phyloP scores from a whole-genome alignment of 1,284 basidiomycete species.

The Ustanciosporium gigantosporum region DNA sequence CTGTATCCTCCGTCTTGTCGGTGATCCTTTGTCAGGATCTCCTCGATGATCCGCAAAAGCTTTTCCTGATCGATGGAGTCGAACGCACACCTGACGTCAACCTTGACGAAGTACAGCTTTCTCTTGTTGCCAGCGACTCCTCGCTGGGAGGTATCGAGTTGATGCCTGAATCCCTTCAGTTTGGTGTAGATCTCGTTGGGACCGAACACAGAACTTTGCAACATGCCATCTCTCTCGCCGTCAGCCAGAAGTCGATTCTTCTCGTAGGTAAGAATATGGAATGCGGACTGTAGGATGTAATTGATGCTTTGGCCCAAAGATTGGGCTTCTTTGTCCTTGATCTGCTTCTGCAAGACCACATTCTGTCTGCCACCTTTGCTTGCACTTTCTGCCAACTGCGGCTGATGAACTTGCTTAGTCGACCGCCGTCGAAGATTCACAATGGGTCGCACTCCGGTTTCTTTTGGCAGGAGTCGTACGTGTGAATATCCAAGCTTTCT shows the following conservation, averaged over 20 bases:
- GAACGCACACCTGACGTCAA: slow-evolving; percentile 93
- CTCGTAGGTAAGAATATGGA: slow-evolving; percentile 56
- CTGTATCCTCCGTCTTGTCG: slow-evolving; percentile 37
- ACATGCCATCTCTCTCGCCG: slow-evolving; percentile 1
- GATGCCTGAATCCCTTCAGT: slow-evolving; percentile 32
- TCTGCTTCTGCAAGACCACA: neutral
- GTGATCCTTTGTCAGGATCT: slow-evolving; percentile 61
- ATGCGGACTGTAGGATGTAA: slow-evolving; percentile 74
- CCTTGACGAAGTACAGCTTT: slow-evolving; percentile 83
- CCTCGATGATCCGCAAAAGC: slow-evolving; percentile 75
- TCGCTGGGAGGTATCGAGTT: neutral
- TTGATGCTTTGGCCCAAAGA: slow-evolving; percentile 76
- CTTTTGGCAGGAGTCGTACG: slow-evolving; percentile 88
- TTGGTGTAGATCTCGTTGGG: slow-evolving; percentile 62
- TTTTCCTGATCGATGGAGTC: slow-evolving; percentile 92
- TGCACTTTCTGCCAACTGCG: neutral
- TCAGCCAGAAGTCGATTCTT: slow-evolving; percentile 12
- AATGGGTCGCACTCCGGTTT: slow-evolving; percentile 89
- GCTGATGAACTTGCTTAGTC: slow-evolving; percentile 20
- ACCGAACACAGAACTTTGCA: slow-evolving; percentile 50
- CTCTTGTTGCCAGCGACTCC: neutral
- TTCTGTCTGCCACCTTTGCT: neutral
- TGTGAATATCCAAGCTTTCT: slow-evolving; percentile 75
- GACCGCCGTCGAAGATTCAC: slow-evolving; percentile 80
- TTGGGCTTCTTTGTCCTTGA: slow-evolving; percentile 6